Conservation (phyloP, 1,284 basidiomycete species). For the Bjerkandera adusta region DNA sequence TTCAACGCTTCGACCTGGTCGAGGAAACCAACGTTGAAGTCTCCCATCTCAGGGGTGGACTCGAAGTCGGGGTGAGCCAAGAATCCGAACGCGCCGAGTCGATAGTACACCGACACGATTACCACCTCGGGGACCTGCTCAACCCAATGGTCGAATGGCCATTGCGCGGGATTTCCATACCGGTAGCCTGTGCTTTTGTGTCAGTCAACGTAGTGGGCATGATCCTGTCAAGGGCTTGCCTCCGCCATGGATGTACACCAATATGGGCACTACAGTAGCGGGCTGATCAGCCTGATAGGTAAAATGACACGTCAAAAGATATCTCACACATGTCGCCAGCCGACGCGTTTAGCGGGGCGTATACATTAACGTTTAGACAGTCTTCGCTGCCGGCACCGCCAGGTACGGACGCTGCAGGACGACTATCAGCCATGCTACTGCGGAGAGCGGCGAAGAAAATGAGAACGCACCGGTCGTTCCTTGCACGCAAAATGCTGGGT, state of each 20-base stretch:
- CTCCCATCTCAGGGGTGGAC: conserved; percentile 36
- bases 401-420: conserved; percentile 41
- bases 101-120: conserved; percentile 44
- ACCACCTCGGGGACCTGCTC: conserved; percentile 38
- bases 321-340: conserved; percentile 30
- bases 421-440: conserved; percentile 1
- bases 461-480: conserved; percentile 40
- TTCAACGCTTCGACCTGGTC: conserved; percentile 60
- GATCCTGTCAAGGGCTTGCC: conserved; percentile 29
- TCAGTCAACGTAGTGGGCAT: too few relatives aligned
- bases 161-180: conserved; percentile 53
- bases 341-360: conserved; percentile 33
- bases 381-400: conserved; percentile 62
- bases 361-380: conserved; percentile 44
- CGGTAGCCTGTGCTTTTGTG: conserved; percentile 39
- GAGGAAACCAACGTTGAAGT: conserved; percentile 58
- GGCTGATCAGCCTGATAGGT: neutral
- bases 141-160: conserved; percentile 40
- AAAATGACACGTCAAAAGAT: neutral
- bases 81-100: conserved; percentile 43
- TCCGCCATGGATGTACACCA: conserved; percentile 70
- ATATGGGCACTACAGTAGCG: conserved; percentile 47
- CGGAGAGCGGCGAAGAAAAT: neutral
- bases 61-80: conserved; percentile 41
- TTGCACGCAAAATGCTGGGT: conserved; percentile 59